Evolutionary conservation across 208 protist species (phyloP), one percentile per base, ranked within the genome.

Genomic region (Herpetomonas samuelpessoai): DNA sequence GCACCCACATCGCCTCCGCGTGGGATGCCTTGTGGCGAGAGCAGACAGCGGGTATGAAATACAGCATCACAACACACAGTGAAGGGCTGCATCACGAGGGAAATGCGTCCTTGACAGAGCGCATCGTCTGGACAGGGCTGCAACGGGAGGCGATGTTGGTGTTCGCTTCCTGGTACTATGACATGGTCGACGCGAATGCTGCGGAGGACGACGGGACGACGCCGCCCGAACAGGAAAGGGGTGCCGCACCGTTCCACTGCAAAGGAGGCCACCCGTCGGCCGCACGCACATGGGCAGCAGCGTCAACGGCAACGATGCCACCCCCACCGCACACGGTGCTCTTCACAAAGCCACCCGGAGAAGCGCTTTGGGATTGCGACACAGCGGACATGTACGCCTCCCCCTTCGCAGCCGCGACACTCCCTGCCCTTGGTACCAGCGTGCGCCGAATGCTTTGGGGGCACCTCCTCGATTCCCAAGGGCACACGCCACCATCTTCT

Each of bases 311-410:
- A n/a, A n/a, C n/a, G n/a, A n/a, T n/a, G n/a, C n/a, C n/a, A n/a
- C n/a, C n/a, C n/a, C n/a, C n/a, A n/a, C n/a, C n/a, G n/a, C n/a
- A n/a, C n/a, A n/a, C n/a, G n/a, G n/a, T n/a, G n/a, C n/a, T n/a
- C n/a, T 49, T 16, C 3, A 38, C 14, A 54, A 35, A 25, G 19
- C 6, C 49, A 54, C 10, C 22, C 4, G 28, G 19, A 2, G 60
- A 74, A 25, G 19, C 53, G 54, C 67, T 31, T 28, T 74, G 61
- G 60, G 46, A 25, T 26, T 47, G 57, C 0, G 67, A 66, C 60
- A 59, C 48, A 6, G 58, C 52, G 18, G 60, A 73, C 41, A 50
- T n/a, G n/a, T 50, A 10, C 48, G n/a, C 9, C 24, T 26, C 48
- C 18, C n/a, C 9, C n/a, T n/a, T n/a, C n/a, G n/a, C n/a, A n/a